A percentile compares a stretch with the other conserved stretches of the same genome.
These are phyloP conservation scores for Penicillium longicatenatum DNA, from an alignment of 495 filamentous ascomycete genomes.

Conservation along the genomic window DNA sequence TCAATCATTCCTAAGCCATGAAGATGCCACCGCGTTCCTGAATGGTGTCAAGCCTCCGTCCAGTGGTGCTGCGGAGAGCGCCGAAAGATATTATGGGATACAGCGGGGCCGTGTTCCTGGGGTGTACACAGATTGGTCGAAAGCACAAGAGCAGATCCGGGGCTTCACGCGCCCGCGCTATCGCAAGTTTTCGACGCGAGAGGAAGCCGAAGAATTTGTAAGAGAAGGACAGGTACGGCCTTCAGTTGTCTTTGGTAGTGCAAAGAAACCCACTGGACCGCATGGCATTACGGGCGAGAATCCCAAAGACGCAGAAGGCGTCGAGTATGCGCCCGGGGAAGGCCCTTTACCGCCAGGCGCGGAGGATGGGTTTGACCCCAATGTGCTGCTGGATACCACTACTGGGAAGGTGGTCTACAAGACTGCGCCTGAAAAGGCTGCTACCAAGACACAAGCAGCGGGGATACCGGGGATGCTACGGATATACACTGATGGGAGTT, in stretches of 20 bases:
- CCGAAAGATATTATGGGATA: conserved; percentile 76
- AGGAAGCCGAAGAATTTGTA: conserved; percentile 78
- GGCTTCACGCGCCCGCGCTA: conserved; percentile 79
- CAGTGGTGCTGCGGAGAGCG: conserved; percentile 20
- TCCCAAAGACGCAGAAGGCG: conserved; percentile 42
- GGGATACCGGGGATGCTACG: conserved; percentile 55
- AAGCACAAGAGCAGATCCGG: conserved; percentile 72
- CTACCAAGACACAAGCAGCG: conserved; percentile 43
- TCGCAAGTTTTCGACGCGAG: conserved; percentile 73
- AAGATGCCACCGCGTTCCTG: conserved; percentile 78
- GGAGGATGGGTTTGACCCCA: conserved; percentile 65
- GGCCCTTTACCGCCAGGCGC: conserved; percentile 56
- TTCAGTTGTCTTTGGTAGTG: conserved; percentile 28
- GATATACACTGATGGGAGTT: conserved; percentile 91
- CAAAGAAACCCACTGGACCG: conserved; percentile 24
- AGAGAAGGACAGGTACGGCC: conserved; percentile 42
- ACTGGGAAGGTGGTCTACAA: conserved; percentile 65
- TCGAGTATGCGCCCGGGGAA: conserved; percentile 52
- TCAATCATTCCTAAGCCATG: conserved; percentile 76
- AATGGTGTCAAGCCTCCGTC: conserved; percentile 55
- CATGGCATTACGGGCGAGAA: conserved; percentile 34
- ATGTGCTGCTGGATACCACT: conserved; percentile 54
- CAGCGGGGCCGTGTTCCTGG: conserved; percentile 78
- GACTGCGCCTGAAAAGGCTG: conserved; percentile 46
- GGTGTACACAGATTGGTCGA: conserved; percentile 86